Evolutionary conservation across 2,329 filamentous ascomycete species (phyloP).

Genomic region (Pochonia chlamydosporia): DNA sequence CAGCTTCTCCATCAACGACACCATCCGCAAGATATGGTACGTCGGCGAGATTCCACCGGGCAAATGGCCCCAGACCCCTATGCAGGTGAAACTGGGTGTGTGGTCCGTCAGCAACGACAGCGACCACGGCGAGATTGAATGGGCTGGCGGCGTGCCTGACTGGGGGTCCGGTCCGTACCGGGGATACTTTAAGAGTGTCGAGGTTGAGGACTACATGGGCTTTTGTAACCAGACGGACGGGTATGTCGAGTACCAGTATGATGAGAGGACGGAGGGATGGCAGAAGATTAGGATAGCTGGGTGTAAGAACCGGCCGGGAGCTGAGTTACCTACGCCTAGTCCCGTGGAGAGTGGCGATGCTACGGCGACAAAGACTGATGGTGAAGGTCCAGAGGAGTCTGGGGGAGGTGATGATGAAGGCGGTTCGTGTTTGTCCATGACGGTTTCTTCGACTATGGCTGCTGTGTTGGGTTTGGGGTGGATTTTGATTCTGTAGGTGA

Average conservation of each 20-base stretch:
- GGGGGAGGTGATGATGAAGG: background rate
- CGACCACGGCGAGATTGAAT: conserved; percentile 56
- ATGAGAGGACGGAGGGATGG: conserved; percentile 21
- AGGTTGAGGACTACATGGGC: conserved; percentile 24
- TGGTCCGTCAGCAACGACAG: conserved; percentile 45
- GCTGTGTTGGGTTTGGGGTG: conserved; percentile 11
- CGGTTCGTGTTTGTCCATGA: background rate
- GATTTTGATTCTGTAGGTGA: conserved; percentile 6
- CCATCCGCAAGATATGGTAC: conserved; percentile 22
- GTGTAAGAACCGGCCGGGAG: conserved; percentile 16
- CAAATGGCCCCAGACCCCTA: conserved; percentile 63
- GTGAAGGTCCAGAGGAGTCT: background rate
- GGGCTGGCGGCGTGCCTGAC: conserved; percentile 54
- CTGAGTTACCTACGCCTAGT: conserved; percentile 4
- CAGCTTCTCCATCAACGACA: conserved; percentile 53
- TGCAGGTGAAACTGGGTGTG: conserved; percentile 58
- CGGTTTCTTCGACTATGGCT: conserved; percentile 9
- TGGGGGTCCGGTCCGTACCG: conserved; percentile 22
- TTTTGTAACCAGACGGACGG: conserved; percentile 17
- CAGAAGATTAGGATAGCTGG: conserved; percentile 22
- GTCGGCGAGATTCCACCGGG: conserved; percentile 42
- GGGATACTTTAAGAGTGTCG: conserved; percentile 19
- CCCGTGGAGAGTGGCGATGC: conserved; percentile 7
- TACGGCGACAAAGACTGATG: conserved; percentile 1
- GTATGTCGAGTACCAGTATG: conserved; percentile 21